Evolutionary conservation across 352 stramenopile species (phyloP), one percentile per base, ranked within the genome.

Genomic region (Phytophthora tubulina): DNA sequence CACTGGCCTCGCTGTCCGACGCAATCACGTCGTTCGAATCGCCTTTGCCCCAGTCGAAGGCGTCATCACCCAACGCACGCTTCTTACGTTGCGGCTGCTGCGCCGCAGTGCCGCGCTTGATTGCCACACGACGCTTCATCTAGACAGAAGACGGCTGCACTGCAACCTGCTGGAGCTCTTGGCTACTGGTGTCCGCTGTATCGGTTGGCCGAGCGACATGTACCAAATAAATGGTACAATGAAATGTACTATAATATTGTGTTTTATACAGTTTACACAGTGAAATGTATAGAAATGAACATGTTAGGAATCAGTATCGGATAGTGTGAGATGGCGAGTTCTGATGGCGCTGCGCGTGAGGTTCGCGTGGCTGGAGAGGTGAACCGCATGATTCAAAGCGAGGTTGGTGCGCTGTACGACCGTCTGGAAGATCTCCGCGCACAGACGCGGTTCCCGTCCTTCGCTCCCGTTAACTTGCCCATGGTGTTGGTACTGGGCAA

Each of bases 401-500:
- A 96, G 56, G 87, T 96, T 51, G 70, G 67, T 8, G 72, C 71
- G 49, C 79, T 96, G 66, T 91, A 94, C 64, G 67, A 75, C n/a
- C 84, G 88, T 7, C 72, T 96, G 41, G 88, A 96, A 56, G 59
- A 68, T 69, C 73, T 94, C 15, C 89, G 89, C 6, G 78, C 84
- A 39, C 70, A 89, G 58, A 75, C 76, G 71, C 89, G 89, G 62
- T 95, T 95, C 76, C 85, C 89, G 63, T 94, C 87, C 38, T 95
- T 96, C 41, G 81, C 80, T 49, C 81, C 81, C 0, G 89, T 96
- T 41, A 93, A 92, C 63, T 63, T 91, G 5, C 89, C 89, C 38
- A 95, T 95, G 88, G 87, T 96, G 58, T 65, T 96, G 45, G 87
- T 96, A 44, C 68, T 96, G 68, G 89, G 89, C 56, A 96, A 96